phyloP scores from a whole-genome alignment of 352 stramenopile species.

The Aphanomyces stellatus region DNA sequence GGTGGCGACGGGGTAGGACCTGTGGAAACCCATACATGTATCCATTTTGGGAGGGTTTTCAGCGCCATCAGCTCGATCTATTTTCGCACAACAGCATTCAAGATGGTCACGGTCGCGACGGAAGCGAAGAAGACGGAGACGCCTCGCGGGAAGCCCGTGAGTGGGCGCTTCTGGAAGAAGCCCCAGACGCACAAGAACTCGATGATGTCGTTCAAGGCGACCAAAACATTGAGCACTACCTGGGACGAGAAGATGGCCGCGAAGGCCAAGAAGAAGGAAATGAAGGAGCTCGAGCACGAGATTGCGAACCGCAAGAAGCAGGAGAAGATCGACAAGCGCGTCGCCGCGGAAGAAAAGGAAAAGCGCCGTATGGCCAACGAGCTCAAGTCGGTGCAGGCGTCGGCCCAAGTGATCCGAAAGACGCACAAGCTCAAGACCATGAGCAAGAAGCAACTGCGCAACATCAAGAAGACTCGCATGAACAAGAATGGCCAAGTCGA shows the following conservation, averaged over 20 bases:
- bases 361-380: conserved; percentile 85
- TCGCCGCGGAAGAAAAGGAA: conserved; percentile 76
- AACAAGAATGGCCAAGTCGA: conserved; percentile 88
- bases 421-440: conserved; percentile 85
- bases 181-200: conserved; percentile 75
- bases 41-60: neutral
- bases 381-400: conserved; percentile 80
- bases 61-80: neutral
- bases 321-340: conserved; percentile 65
- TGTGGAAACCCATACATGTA: neutral
- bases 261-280: conserved; percentile 64
- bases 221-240: conserved; percentile 73
- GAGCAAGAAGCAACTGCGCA: conserved; percentile 89
- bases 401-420: conserved; percentile 83
- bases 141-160: conserved; percentile 56
- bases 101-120: conserved; percentile 1
- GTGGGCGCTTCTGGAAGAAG: conserved; percentile 76
- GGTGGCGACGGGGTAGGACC: neutral
- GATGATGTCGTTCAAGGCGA: conserved; percentile 58
- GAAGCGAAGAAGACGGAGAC: conserved; percentile 22
- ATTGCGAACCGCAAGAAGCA: conserved; percentile 66
- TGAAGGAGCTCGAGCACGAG: conserved; percentile 76
- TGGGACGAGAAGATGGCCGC: conserved; percentile 84
- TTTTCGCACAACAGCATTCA: neutral
- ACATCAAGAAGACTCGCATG: conserved; percentile 88